A percentile compares a stretch with the other conserved stretches of the same genome.
These are phyloP conservation scores for Diplosphaera chodatii DNA, from an alignment of 139 green algal species.

Conservation along the genomic window DNA sequence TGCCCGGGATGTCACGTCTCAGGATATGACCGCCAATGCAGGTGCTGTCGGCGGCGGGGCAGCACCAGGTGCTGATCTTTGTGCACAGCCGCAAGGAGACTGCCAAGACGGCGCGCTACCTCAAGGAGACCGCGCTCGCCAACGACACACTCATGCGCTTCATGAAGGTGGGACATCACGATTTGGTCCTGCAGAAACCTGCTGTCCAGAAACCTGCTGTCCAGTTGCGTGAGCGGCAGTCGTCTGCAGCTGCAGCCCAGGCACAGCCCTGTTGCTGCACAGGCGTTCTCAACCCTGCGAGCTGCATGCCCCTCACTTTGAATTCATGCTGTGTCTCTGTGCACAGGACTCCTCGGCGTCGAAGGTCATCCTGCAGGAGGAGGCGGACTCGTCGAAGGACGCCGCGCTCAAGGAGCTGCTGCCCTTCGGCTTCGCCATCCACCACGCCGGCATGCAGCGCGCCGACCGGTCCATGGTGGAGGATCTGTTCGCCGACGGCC, in stretches of 20 bases:
- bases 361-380: constrained; percentile 82
- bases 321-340: too few relatives aligned
- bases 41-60: constrained; percentile 80
- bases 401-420: constrained; percentile 84
- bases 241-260: too few relatives aligned
- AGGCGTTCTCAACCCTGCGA: too few relatives aligned
- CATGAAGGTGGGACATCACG: too few relatives aligned
- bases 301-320: too few relatives aligned
- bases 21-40: too few relatives aligned
- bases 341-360: constrained; percentile 63
- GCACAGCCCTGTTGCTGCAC: too few relatives aligned
- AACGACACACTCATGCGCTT: constrained; percentile 73
- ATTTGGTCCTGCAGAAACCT: too few relatives aligned
- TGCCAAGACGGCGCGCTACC: constrained; percentile 87
- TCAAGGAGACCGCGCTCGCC: constrained; percentile 75
- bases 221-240: too few relatives aligned
- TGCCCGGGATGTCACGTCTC: too few relatives aligned
- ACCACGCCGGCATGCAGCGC: constrained; percentile 93
- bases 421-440: constrained; percentile 94
- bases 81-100: constrained; percentile 98
- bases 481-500: constrained; percentile 94
- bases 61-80: constrained; percentile 96
- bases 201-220: too few relatives aligned
- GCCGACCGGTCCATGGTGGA: constrained; percentile 93
- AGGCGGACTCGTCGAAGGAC: constrained; percentile 82